Evolutionary conservation across 2,329 filamentous ascomycete species (phyloP), one percentile per base, ranked within the genome.

Genomic region (Daldinia eschscholtzii): DNA sequence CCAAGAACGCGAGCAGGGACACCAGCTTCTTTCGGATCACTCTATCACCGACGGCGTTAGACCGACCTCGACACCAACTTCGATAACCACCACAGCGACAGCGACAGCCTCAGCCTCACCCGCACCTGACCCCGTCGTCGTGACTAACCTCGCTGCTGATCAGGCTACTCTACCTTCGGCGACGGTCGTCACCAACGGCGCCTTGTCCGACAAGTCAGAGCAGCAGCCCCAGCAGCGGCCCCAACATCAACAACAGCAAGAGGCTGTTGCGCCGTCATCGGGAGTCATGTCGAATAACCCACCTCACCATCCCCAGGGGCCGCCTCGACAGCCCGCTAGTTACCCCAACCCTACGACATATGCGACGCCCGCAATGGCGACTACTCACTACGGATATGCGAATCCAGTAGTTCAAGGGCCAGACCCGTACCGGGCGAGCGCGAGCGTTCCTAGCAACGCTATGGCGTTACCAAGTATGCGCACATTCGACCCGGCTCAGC

Each of bases 401-500:
- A 76, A 70, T 57, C 65, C 75, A 20, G 64, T 67, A 7, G 70
- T 70, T 26, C 73, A 67, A 50, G 66, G 59, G n/a, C 71, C 75
- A 62, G 81, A 83, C 67, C 74, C 76, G 20, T 83, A 82, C 70
- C 79, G 81, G 68, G 72, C 78, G 59, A 76, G 66, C 52, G 57
- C 77, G 3, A 72, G 74, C 52, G 71, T 76, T 53, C 68, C 76
- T 20, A 76, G 74, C 46, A 78, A 72, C 58, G 76, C 79, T 46
- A 80, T 81, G 61, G 76, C 81, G 6, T 74, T 83, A 50, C 81
- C 81, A 53, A 83, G 81, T 70, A 83, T 83, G 79, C 79, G 81
- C 67, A 82, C 81, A 3, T 80, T 83, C 73, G 81, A 83, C 63
- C 77, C 79, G 57, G 75, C 76, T 15, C 77, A 76, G 42, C 74